Percentiles rank a stretch among this genome's conserved stretches.
phyloP scores from a whole-genome alignment of 148 eudicot species.

The Amaranthus hypochondriacus region DNA sequence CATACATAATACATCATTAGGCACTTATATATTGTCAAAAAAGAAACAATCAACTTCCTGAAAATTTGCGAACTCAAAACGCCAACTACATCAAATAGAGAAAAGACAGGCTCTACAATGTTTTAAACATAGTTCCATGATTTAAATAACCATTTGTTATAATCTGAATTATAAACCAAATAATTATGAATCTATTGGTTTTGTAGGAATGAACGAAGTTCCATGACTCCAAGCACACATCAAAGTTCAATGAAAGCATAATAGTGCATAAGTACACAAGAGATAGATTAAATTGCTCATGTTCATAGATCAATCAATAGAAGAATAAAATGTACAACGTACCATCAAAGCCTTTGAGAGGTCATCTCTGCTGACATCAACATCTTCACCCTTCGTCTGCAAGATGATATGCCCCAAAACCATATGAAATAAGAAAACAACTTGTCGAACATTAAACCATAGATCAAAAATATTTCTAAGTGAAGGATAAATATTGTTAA shows the following conservation, averaged over 20 bases:
- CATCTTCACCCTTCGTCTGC: conserved; percentile 77
- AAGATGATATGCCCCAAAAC: conserved; percentile 3
- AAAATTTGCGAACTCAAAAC: background rate
- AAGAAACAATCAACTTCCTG: background rate
- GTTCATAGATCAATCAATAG: background rate
- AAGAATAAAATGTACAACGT: conserved; percentile 25
- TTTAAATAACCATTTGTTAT: too few relatives aligned
- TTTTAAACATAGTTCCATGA: background rate
- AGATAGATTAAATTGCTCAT: background rate
- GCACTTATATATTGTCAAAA: background rate
- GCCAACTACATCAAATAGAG: background rate
- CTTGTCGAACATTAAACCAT: background rate
- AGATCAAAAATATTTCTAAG: background rate
- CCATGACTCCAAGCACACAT: background rate
- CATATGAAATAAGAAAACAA: background rate
- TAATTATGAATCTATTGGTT: too few relatives aligned
- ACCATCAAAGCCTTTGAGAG: conserved; percentile 89
- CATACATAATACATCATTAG: background rate
- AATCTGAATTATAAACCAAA: too few relatives aligned
- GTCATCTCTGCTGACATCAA: conserved; percentile 70
- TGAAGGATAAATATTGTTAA: background rate
- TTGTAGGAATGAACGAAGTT: background rate
- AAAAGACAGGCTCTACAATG: background rate
- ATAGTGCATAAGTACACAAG: background rate
- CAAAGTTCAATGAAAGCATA: background rate